phyloP scores from a whole-genome alignment of 768 basidiomycete genomes.

The Pholiota molesta region DNA sequence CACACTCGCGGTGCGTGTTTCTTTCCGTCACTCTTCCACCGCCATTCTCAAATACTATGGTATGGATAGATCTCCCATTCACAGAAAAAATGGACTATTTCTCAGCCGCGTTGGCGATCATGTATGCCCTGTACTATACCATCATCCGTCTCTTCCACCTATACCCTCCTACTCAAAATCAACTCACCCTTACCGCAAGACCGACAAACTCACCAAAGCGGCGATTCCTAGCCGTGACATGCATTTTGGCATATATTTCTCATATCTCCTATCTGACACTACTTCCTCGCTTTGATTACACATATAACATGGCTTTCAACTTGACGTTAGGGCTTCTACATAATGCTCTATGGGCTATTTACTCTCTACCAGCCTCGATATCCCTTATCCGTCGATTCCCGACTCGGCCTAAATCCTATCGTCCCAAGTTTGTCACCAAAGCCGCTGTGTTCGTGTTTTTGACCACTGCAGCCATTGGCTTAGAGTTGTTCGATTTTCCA shows the following conservation, averaged over 20 bases:
- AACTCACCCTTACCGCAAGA: conserved; percentile 27
- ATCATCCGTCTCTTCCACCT: conserved; percentile 78
- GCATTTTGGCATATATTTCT: conserved; percentile 56
- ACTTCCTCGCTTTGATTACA: conserved; percentile 85
- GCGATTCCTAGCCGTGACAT: conserved; percentile 51
- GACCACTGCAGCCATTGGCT: conserved; percentile 71
- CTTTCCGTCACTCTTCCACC: neutral
- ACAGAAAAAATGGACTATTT: conserved; percentile 97
- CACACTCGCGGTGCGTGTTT: conserved; percentile 80
- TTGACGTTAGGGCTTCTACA: conserved; percentile 74
- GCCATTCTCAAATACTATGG: neutral
- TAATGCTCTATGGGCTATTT: conserved; percentile 81
- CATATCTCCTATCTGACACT: conserved; percentile 82
- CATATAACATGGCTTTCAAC: conserved; percentile 92
- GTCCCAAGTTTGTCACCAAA: conserved; percentile 56
- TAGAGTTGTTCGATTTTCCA: conserved; percentile 93
- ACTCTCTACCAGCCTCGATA: conserved; percentile 56
- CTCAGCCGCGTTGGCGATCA: conserved; percentile 84
- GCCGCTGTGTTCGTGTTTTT: conserved; percentile 64
- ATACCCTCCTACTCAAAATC: conserved; percentile 47
- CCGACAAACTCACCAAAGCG: conserved; percentile 25
- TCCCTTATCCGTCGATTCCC: conserved; percentile 59
- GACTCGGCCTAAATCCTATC: conserved; percentile 53
- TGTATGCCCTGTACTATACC: conserved; percentile 80
- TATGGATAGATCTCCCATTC: conserved; percentile 62